Evolutionary conservation across 352 stramenopile genomes (phyloP).

Genomic region (Phytophthora idaei): DNA sequence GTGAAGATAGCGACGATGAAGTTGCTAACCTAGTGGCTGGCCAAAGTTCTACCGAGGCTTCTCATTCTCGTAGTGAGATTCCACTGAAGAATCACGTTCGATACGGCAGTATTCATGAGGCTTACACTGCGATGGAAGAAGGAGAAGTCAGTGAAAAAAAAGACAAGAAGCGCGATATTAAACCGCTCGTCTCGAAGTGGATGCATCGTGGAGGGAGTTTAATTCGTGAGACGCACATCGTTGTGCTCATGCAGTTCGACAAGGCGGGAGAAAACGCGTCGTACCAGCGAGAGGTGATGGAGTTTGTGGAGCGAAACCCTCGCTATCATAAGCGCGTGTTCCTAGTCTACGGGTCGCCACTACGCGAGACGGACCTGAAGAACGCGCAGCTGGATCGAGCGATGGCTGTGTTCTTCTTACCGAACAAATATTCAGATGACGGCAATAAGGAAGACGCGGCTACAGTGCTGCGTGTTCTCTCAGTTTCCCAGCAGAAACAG

Average conservation of each 20-base stretch:
- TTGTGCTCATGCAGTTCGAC: constrained; percentile 81
- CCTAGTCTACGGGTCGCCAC: constrained; percentile 73
- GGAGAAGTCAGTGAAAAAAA: constrained; percentile 22
- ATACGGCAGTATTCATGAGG: constrained; percentile 38
- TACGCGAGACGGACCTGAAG: constrained; percentile 59
- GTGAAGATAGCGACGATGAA: constrained; percentile 23
- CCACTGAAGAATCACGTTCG: constrained; percentile 25
- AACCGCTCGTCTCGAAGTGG: constrained; percentile 48
- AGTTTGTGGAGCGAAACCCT: constrained; percentile 73
- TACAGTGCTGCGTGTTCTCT: constrained; percentile 82
- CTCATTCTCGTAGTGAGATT: constrained; percentile 14
- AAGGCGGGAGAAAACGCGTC: constrained; percentile 47
- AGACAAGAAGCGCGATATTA: constrained; percentile 20
- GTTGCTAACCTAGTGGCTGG: constrained; percentile 5
- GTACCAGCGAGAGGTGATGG: constrained; percentile 69
- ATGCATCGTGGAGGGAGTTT: constrained; percentile 52
- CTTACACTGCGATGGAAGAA: constrained; percentile 40
- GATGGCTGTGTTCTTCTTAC: constrained; percentile 84
- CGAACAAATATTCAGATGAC: constrained; percentile 83
- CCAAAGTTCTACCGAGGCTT: constrained; percentile 14
- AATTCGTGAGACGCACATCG: constrained; percentile 81
- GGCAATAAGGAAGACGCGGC: constrained; percentile 82
- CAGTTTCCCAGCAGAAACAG: constrained; percentile 67
- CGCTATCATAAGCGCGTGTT: constrained; percentile 83
- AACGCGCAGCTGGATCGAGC: constrained; percentile 67